Conservation (phyloP, 352 stramenopile genomes). For the Phytophthora uliginosa region DNA sequence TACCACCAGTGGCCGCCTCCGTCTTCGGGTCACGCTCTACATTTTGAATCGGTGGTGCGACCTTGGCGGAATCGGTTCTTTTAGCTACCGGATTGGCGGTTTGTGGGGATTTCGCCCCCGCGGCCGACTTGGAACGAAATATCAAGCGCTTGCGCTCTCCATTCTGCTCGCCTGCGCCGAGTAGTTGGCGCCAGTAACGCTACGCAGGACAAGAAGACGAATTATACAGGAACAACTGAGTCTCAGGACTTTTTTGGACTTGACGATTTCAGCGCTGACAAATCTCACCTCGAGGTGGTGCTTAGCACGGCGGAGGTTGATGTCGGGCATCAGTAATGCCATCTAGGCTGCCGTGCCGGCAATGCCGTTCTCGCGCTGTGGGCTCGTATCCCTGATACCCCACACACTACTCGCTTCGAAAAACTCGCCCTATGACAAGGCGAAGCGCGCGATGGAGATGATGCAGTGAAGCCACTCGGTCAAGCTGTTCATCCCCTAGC, state of each 20-base stretch:
- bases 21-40: constrained; percentile 31
- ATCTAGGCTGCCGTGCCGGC: constrained; percentile 37
- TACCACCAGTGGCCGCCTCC: constrained; percentile 2
- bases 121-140: constrained; percentile 39
- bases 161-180: constrained; percentile 32
- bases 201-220: constrained; percentile 20
- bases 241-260: background rate
- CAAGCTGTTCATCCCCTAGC: constrained; percentile 21
- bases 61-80: constrained; percentile 20
- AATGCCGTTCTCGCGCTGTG: constrained; percentile 19
- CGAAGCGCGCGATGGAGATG: constrained; percentile 30
- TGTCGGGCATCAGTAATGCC: constrained; percentile 74
- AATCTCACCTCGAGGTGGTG: constrained; percentile 73
- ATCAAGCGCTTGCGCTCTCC: constrained; percentile 22
- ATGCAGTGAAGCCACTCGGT: constrained; percentile 22
- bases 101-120: constrained; percentile 18
- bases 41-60: constrained; percentile 26
- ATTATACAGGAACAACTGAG: constrained; percentile 1
- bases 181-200: constrained; percentile 53
- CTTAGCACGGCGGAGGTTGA: constrained; percentile 74
- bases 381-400: background rate
- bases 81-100: background rate
- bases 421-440: constrained; percentile 16
- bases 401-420: constrained; percentile 14
- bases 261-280: background rate